phyloP scores from a whole-genome alignment of 2,329 filamentous ascomycete genomes.

The Exophiala sideris region DNA sequence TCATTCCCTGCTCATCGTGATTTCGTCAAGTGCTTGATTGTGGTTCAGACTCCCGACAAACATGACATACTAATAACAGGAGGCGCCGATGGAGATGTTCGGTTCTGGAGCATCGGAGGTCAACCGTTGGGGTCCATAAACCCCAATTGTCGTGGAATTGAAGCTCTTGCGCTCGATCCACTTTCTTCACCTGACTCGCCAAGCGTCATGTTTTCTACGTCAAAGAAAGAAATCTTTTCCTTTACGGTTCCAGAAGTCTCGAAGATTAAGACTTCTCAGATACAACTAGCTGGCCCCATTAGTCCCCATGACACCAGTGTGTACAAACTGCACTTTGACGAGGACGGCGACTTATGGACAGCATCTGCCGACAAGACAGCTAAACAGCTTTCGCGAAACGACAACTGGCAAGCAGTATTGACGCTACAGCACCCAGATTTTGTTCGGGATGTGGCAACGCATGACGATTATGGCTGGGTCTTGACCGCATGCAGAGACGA shows the following conservation, averaged over 20 bases:
- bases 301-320: slow-evolving; percentile 86
- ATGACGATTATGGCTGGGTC: slow-evolving; percentile 69
- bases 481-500: slow-evolving; percentile 89
- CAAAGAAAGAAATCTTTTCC: slow-evolving; percentile 72
- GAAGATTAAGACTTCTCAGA: slow-evolving; percentile 47
- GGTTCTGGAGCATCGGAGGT: slow-evolving; percentile 76
- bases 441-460: slow-evolving; percentile 74
- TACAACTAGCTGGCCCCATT: slow-evolving; percentile 54
- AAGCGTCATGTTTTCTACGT: slow-evolving; percentile 72
- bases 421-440: slow-evolving; percentile 80
- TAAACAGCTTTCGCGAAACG: slow-evolving; percentile 70
- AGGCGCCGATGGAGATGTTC: slow-evolving; percentile 72
- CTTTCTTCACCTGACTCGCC: slow-evolving; percentile 45
- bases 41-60: slow-evolving; percentile 54
- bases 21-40: slow-evolving; percentile 81
- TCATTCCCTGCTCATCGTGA: slow-evolving; percentile 47
- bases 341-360: slow-evolving; percentile 78
- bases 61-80: slow-evolving; percentile 68
- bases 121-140: slow-evolving; percentile 71
- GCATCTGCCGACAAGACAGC: slow-evolving; percentile 86
- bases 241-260: slow-evolving; percentile 42
- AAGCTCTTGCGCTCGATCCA: slow-evolving; percentile 74
- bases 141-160: slow-evolving; percentile 73
- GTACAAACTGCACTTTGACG: slow-evolving; percentile 73
- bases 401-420: slow-evolving; percentile 68